These are phyloP conservation scores for Aspergillus bombycis DNA, from an alignment of 2,329 filamentous ascomycete species.

Conservation along the genomic window DNA sequence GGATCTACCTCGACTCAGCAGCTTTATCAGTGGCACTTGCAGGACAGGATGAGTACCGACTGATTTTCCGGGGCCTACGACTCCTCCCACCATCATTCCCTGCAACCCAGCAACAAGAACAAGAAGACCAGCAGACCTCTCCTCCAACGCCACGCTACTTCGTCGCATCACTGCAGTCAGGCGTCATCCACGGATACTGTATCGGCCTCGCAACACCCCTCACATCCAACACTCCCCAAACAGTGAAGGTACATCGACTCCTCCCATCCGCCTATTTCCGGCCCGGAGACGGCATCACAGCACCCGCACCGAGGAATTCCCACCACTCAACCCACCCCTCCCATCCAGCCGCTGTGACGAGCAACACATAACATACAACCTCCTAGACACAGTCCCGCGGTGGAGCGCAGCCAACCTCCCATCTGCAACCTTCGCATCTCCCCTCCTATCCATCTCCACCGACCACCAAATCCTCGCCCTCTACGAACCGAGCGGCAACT, in stretches of 20 bases:
- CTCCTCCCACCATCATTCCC: conserved; percentile 16
- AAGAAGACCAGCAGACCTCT: neutral
- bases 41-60: conserved; percentile 13
- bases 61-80: conserved; percentile 19
- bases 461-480: conserved; percentile 21
- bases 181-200: conserved; percentile 20
- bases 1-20: conserved; percentile 25
- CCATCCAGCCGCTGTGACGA: conserved; percentile 1
- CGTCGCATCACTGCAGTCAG: conserved; percentile 19
- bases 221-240: neutral
- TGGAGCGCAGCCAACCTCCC: conserved; percentile 25
- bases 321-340: neutral
- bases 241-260: conserved; percentile 13
- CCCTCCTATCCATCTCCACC: conserved; percentile 18
- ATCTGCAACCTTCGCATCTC: conserved; percentile 14
- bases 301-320: neutral
- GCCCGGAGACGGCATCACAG: conserved; percentile 1
- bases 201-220: conserved; percentile 16
- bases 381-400: conserved; percentile 8
- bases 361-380: conserved; percentile 11
- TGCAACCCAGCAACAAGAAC: conserved; percentile 2
- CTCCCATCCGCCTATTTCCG: conserved; percentile 14
- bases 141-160: conserved; percentile 15
- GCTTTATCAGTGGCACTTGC: conserved; percentile 18
- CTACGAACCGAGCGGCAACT: conserved; percentile 22